A percentile compares a stretch with the other conserved stretches of the same genome.
Conservation (phyloP, 1,284 basidiomycete species). For the Sutorius eximius region DNA sequence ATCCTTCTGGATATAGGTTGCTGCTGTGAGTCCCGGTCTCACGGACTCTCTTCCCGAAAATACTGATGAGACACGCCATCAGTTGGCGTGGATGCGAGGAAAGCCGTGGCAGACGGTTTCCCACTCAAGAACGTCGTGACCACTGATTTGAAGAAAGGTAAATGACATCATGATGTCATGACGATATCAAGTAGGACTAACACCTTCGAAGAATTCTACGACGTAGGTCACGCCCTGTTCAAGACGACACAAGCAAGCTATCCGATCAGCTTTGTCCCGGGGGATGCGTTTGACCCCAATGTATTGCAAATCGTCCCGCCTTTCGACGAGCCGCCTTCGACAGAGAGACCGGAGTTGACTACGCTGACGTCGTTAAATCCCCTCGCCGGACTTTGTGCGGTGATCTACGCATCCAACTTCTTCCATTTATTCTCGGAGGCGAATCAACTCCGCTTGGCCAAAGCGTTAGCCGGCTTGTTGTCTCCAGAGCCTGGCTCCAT, state of each 20-base stretch:
- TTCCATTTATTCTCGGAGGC: conserved; percentile 42
- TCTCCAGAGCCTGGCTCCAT: conserved; percentile 32
- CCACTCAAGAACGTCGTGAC: conserved; percentile 26
- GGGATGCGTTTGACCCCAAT: conserved; percentile 35
- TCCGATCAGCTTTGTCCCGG: conserved; percentile 36
- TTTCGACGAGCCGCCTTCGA: conserved; percentile 1
- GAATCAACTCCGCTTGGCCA: conserved; percentile 33
- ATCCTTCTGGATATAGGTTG: conserved; percentile 30
- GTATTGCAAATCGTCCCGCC: conserved; percentile 26
- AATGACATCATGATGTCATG: background rate
- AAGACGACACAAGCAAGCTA: conserved; percentile 33
- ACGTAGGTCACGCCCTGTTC: conserved; percentile 39
- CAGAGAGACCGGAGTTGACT: conserved; percentile 22
- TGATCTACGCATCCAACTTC: conserved; percentile 35
- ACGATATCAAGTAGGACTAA: background rate
- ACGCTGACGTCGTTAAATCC: conserved; percentile 36
- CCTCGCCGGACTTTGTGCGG: conserved; percentile 32
- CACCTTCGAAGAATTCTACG: conserved; percentile 29
- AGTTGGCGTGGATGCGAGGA: conserved; percentile 32
- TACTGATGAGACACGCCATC: background rate
- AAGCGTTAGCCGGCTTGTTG: conserved; percentile 35
- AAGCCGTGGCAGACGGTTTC: conserved; percentile 24
- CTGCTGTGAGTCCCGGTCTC: conserved; percentile 24
- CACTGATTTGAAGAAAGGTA: conserved; percentile 22
- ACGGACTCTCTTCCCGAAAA: background rate